phyloP scores from a whole-genome alignment of 139 green algal species.

The Haematococcus sp. region DNA sequence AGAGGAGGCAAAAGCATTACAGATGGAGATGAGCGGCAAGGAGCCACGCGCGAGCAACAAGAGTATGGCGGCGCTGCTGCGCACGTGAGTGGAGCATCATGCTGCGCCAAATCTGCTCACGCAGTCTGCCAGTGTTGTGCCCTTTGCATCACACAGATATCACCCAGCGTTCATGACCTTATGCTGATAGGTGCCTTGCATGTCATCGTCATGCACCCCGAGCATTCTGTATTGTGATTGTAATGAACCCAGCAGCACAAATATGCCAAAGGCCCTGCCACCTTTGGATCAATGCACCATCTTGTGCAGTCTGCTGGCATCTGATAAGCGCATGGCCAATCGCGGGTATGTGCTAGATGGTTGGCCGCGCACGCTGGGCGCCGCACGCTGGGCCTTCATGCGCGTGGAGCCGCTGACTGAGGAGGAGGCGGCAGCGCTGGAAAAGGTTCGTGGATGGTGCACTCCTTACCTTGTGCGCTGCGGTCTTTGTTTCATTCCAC shows the following conservation, averaged over 20 bases:
- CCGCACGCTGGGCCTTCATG: constrained; percentile 34
- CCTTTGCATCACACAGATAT: too few relatives aligned
- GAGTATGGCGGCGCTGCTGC: constrained; percentile 30
- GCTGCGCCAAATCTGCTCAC: neutral
- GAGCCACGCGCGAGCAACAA: constrained; percentile 22
- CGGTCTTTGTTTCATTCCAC: too few relatives aligned
- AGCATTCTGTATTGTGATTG: too few relatives aligned
- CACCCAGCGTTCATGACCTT: too few relatives aligned
- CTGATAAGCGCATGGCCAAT: neutral
- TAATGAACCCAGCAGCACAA: too few relatives aligned
- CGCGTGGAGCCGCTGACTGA: constrained; percentile 10
- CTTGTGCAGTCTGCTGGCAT: constrained; percentile 12
- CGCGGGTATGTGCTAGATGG: constrained; percentile 47
- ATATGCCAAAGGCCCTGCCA: too few relatives aligned
- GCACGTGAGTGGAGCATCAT: neutral
- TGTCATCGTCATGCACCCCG: too few relatives aligned
- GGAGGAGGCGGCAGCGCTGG: constrained; percentile 16
- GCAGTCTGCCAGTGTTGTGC: too few relatives aligned
- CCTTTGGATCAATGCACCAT: too few relatives aligned
- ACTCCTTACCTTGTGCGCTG: neutral
- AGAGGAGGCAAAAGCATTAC: constrained; percentile 10
- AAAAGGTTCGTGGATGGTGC: too few relatives aligned
- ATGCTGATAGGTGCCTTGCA: too few relatives aligned
- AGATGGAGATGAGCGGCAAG: constrained; percentile 20
- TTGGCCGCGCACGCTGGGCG: constrained; percentile 22